Percentiles rank a stretch among this genome's conserved stretches.
Conservation (phyloP, 768 basidiomycete genomes). For the Roridomyces roridus region DNA sequence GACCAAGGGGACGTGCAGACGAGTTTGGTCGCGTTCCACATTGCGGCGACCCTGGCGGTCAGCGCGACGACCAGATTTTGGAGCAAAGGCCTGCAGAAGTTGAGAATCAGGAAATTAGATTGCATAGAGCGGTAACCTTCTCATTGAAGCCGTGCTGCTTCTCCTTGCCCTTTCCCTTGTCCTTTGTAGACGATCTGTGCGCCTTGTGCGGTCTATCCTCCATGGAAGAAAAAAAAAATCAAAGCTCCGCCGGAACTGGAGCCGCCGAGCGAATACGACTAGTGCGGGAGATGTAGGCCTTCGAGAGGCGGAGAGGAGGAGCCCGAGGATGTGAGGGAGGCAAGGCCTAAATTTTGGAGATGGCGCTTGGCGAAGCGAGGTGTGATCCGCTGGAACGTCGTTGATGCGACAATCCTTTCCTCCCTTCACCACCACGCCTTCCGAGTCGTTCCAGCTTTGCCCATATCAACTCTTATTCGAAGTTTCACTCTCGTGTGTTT, state of each 20-base stretch:
- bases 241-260: no score
- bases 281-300: no score
- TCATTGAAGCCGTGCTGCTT: constrained; percentile 86
- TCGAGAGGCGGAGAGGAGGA: no score
- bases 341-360: not conserved
- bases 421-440: no score
- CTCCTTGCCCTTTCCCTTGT: constrained; percentile 70
- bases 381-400: no score
- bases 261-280: no score
- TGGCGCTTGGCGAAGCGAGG: not conserved
- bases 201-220: constrained; percentile 83
- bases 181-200: constrained; percentile 83
- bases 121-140: constrained; percentile 54
- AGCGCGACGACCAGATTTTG: constrained; percentile 87
- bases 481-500: no score
- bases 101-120: not conserved
- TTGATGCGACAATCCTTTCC: no score
- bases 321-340: no score
- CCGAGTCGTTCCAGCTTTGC: no score
- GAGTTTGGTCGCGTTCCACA: constrained; percentile 91
- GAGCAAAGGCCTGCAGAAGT: constrained; percentile 81
- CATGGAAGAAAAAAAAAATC: constrained; percentile 45
- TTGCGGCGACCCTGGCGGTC: constrained; percentile 90
- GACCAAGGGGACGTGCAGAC: constrained; percentile 94
- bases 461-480: no score